Percentiles rank a stretch among this genome's conserved stretches.
These are phyloP conservation scores for Exophiala dermatitidis DNA, from an alignment of 2,329 filamentous ascomycete species.

Conservation along the genomic window DNA sequence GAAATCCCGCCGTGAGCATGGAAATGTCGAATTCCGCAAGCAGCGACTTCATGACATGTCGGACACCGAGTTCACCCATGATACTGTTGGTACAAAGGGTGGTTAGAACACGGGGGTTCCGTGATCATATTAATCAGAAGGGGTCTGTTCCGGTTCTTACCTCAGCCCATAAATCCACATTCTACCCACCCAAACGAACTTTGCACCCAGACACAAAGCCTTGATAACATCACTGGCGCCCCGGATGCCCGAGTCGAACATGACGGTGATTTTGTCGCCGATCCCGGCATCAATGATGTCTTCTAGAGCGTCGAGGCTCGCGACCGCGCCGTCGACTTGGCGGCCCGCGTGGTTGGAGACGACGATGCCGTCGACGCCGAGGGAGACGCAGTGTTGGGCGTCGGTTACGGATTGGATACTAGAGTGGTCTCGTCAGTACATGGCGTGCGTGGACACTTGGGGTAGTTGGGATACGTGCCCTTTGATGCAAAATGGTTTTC, in stretches of 20 bases:
- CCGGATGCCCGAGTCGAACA: conserved; percentile 55
- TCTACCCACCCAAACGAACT: conserved; percentile 56
- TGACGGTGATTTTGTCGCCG: conserved; percentile 47
- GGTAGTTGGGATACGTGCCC: conserved; percentile 34
- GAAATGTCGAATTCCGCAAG: conserved; percentile 57
- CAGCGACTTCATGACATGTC: conserved; percentile 56
- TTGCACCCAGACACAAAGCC: conserved; percentile 54
- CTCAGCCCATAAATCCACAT: conserved; percentile 53
- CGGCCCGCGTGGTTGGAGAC: conserved; percentile 65
- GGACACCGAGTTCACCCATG: conserved; percentile 54
- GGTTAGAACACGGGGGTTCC: background rate
- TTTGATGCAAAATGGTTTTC: conserved; percentile 58
- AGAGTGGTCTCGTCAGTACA: background rate
- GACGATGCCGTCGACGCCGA: conserved; percentile 60
- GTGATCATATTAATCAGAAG: background rate
- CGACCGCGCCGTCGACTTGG: conserved; percentile 56
- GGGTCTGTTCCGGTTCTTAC: background rate
- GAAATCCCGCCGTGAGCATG: conserved; percentile 53
- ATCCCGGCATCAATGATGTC: conserved; percentile 48
- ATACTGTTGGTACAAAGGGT: conserved; percentile 34
- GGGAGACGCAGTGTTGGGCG: conserved; percentile 52
- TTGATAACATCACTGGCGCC: conserved; percentile 54
- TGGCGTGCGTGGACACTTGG: no score
- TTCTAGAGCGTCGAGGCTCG: conserved; percentile 54
- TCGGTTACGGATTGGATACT: conserved; percentile 58